Evolutionary conservation across 2,329 filamentous ascomycete genomes (phyloP).

Genomic region (Cladophialophora yegresii): DNA sequence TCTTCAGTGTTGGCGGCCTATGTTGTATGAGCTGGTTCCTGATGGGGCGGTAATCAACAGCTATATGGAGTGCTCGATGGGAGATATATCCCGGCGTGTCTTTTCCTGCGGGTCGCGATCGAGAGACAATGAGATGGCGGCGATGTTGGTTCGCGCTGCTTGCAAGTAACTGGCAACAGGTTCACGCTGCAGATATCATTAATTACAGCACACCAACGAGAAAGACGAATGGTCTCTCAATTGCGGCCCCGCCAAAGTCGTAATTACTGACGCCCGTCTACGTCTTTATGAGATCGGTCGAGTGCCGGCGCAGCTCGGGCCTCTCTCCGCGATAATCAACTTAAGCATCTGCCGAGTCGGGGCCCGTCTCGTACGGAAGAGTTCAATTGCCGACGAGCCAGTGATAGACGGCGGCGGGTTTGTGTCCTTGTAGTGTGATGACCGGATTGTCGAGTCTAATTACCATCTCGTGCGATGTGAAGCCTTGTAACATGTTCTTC

Average conservation of each 20-base stretch:
- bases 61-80: too few relatives aligned
- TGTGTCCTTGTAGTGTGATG: too few relatives aligned
- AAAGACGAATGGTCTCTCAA: neutral
- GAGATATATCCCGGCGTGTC: too few relatives aligned
- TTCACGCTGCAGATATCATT: too few relatives aligned
- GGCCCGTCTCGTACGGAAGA: neutral
- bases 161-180: too few relatives aligned
- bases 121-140: neutral
- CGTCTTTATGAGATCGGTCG: neutral
- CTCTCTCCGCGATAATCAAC: constrained; percentile 3
- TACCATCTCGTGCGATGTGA: neutral
- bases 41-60: neutral
- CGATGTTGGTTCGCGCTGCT: neutral
- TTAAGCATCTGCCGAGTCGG: neutral
- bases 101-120: too few relatives aligned
- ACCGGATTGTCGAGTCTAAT: too few relatives aligned
- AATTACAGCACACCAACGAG: too few relatives aligned
- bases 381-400: constrained; percentile 19
- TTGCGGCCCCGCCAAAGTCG: neutral
- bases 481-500: neutral
- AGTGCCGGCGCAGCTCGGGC: neutral
- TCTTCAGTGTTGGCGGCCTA: neutral
- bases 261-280: neutral
- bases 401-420: too few relatives aligned
- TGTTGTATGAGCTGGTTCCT: too few relatives aligned